Conservation (phyloP, 495 filamentous ascomycete species). For the Penicillium coffeae region DNA sequence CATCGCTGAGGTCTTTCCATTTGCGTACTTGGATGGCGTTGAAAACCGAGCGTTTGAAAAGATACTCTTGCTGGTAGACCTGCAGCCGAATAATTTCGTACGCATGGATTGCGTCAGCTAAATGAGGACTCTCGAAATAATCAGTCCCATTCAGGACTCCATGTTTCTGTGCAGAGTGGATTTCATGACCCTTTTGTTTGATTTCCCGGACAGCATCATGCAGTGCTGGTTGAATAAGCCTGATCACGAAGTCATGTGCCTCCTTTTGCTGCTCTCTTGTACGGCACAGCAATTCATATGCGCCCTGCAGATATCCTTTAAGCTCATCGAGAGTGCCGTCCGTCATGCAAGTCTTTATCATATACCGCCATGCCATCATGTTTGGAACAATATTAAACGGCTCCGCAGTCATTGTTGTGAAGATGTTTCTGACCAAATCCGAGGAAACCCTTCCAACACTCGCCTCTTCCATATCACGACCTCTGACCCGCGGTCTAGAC, state of each 20-base stretch:
- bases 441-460: conserved; percentile 31
- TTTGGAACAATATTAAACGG: conserved; percentile 56
- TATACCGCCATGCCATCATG: conserved; percentile 48
- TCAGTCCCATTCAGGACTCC: conserved; percentile 2
- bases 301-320: conserved; percentile 19
- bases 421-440: conserved; percentile 42
- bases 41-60: conserved; percentile 11
- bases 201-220: neutral
- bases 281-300: conserved; percentile 31
- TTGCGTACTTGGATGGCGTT: neutral
- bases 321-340: conserved; percentile 15
- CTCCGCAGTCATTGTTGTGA: conserved; percentile 50
- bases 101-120: conserved; percentile 33
- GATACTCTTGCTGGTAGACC: conserved; percentile 29
- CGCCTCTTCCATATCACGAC: conserved; percentile 2
- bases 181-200: neutral
- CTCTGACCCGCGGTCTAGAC: conserved; percentile 25
- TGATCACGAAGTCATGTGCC: conserved; percentile 24
- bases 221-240: conserved; percentile 19
- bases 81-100: conserved; percentile 36
- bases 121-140: conserved; percentile 20
- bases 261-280: conserved; percentile 23
- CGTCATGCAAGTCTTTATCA: conserved; percentile 38
- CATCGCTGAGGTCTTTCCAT: conserved; percentile 19
- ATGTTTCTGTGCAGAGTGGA: neutral